These are phyloP conservation scores for Xylaria sp. DNA, from an alignment of 2,329 filamentous ascomycete genomes.

Conservation along the genomic window DNA sequence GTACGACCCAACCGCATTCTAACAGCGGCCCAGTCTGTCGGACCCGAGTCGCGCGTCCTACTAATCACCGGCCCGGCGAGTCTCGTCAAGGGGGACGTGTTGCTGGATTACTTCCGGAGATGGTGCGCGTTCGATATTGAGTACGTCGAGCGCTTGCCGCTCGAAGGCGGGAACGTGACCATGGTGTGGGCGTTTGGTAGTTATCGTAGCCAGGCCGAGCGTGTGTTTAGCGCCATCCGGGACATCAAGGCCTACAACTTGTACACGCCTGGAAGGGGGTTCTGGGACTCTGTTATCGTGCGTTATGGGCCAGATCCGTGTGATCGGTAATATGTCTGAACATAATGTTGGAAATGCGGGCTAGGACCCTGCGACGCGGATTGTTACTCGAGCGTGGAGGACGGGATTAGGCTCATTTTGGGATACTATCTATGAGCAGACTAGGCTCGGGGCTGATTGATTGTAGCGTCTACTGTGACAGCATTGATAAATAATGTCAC, in stretches of 20 bases:
- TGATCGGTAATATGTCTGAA: not conserved
- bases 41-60: slow-evolving; percentile 16
- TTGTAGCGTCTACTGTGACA: not conserved
- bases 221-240: slow-evolving; percentile 2
- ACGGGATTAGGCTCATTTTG: not conserved
- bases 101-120: not conserved
- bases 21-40: not conserved
- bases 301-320: slow-evolving; percentile 22
- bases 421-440: not conserved
- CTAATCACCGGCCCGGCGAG: not conserved
- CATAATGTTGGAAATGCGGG: not conserved
- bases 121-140: slow-evolving; percentile 24
- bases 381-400: not conserved
- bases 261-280: too few species aligned
- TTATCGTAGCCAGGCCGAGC: slow-evolving; percentile 24
- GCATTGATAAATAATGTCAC: not conserved
- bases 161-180: not conserved
- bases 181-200: slow-evolving; percentile 28
- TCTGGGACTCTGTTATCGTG: slow-evolving; percentile 5
- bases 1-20: slow-evolving; percentile 16
- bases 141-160: not conserved
- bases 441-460: not conserved
- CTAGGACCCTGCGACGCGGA: not conserved
- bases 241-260: too few species aligned
- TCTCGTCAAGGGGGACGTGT: not conserved